Conservation (phyloP, 208 protist genomes). For the Trypanosomatidae sp. region DNA sequence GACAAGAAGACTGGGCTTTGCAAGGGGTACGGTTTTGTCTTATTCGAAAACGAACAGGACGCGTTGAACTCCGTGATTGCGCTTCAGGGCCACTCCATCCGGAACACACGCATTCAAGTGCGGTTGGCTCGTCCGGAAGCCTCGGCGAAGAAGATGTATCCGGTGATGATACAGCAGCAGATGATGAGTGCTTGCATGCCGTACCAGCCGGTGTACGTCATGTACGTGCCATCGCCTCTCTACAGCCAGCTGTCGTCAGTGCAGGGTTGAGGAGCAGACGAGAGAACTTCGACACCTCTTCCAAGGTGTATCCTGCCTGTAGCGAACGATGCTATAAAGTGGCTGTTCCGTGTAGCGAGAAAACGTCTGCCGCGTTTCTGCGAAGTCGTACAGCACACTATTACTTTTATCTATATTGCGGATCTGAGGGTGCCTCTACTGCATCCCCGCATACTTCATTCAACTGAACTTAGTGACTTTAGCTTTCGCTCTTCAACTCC, state of each 20-base stretch:
- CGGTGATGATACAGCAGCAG: constrained; percentile 64
- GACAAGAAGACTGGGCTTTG: constrained; percentile 57
- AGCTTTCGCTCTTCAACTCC: constrained; percentile 28
- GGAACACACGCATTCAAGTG: constrained; percentile 78
- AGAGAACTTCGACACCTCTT: background rate
- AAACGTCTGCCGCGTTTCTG: background rate
- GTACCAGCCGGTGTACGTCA: constrained; percentile 52
- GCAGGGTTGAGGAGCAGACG: constrained; percentile 17
- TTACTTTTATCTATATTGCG: constrained; percentile 9
- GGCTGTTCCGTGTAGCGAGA: background rate
- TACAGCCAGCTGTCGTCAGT: constrained; percentile 25
- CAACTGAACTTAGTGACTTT: constrained; percentile 34
- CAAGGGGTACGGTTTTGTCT: constrained; percentile 88
- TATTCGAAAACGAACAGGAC: constrained; percentile 70
- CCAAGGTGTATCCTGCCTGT: background rate
- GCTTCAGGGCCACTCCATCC: constrained; percentile 62
- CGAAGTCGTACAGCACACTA: background rate
- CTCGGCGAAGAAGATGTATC: constrained; percentile 71
- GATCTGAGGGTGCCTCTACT: constrained; percentile 1
- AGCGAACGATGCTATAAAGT: constrained; percentile 9
- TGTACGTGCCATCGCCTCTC: constrained; percentile 37
- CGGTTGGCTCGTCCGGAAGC: constrained; percentile 75
- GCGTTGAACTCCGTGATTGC: constrained; percentile 58
- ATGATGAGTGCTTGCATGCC: constrained; percentile 34
- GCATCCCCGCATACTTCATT: background rate